Evolutionary conservation across 1,284 basidiomycete genomes (phyloP).

Genomic region (Sanguinoderma infundibulare): DNA sequence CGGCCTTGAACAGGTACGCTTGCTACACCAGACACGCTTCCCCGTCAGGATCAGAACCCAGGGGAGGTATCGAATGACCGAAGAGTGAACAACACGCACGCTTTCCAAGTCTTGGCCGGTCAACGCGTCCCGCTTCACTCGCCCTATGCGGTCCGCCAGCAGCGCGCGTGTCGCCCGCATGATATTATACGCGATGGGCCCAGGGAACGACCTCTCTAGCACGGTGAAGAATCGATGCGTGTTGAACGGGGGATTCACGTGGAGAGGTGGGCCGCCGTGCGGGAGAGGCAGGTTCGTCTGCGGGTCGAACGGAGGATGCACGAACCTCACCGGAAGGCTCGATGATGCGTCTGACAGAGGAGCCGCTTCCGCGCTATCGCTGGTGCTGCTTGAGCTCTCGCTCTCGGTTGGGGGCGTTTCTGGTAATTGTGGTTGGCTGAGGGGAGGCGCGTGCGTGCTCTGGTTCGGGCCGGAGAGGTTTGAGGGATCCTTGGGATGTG

Average conservation of each 20-base stretch:
- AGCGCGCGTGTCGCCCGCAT: conserved; percentile 89
- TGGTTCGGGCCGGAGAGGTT: conserved; percentile 13
- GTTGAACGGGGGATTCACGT: conserved; percentile 42
- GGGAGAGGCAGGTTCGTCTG: conserved; percentile 27
- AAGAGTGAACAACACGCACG: conserved; percentile 54
- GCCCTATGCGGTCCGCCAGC: conserved; percentile 77
- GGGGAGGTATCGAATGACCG: not conserved
- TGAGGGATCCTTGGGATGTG: conserved; percentile 39
- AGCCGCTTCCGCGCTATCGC: not conserved
- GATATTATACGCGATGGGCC: conserved; percentile 70
- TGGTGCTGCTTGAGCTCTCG: conserved; percentile 1
- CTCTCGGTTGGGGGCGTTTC: not conserved
- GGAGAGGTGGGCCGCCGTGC: conserved; percentile 24
- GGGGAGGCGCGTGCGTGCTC: conserved; percentile 4
- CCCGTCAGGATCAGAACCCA: not conserved
- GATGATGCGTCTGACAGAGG: conserved; percentile 6
- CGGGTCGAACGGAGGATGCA: conserved; percentile 25
- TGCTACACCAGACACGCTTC: conserved; percentile 55
- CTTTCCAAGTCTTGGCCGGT: conserved; percentile 90
- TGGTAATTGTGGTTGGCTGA: not conserved
- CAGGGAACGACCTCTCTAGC: conserved; percentile 74
- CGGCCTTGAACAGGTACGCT: conserved; percentile 95
- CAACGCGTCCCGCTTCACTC: conserved; percentile 76
- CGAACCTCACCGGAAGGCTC: conserved; percentile 19
- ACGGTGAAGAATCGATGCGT: conserved; percentile 61